Base-by-base conservation (phyloP, 495 filamentous ascomycete species). In the Aspergillus nidulans region DNA sequence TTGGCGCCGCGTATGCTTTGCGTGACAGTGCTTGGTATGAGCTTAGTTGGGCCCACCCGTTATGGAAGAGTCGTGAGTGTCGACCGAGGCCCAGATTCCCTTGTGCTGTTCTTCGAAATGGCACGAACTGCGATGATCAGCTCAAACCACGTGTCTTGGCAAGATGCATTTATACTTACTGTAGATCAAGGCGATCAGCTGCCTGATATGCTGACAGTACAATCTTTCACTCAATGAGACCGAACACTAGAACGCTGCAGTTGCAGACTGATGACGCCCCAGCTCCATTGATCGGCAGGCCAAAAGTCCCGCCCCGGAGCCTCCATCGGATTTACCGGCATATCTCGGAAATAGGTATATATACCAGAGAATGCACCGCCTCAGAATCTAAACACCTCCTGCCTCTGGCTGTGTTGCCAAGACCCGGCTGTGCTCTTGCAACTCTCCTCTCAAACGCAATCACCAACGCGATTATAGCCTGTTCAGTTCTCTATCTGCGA, bases 1-100 rank as follows among this genome's bases (percentile, higher is more conserved):
- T 63, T 59, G 60, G 60, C 60, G 56, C 60, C 60, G 49, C 60
- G 60, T 63, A 63, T 48, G 52, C 52, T 21, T 41, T 47, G 19
- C 16, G 16, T 4, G 1, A 30, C 12, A 38, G 32, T 47, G 52
- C 52, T 54, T 48, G 42, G 43, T 47, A 48, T 39, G n/a, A 40
- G 52, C 52, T 55, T 55, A 32, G 32, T 25, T 8, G 24, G 30
- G 25, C 23, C 50, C 39, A n/a, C n/a, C n/a, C n/a, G n/a, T n/a
- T n/a, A n/a, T n/a, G n/a, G n/a, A n/a, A n/a, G n/a, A n/a, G n/a
- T n/a, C n/a, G n/a, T n/a, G n/a, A n/a, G n/a, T n/a, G 6, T 34
- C 30, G 8, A 34, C 30, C 30, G 30, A 12, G 30, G 30, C 10
- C 30, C 15, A 12, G 30, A n/a, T n/a, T 34, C 4, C 30, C 30